These are phyloP conservation scores for Talaromyces liani DNA, from an alignment of 495 filamentous ascomycete species.

Conservation along the genomic window DNA sequence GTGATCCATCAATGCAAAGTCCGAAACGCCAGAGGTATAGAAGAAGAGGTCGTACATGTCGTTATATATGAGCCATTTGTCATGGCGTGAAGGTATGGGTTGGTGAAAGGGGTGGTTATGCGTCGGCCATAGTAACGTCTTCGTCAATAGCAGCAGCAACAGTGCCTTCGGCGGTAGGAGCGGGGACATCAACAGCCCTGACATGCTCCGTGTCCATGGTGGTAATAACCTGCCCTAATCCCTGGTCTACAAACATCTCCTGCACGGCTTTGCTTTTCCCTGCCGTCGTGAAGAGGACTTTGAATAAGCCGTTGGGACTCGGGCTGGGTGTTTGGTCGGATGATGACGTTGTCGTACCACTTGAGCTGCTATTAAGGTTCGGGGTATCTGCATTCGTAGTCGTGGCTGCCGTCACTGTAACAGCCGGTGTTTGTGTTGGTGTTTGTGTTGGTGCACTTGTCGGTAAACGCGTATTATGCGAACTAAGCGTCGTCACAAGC, in stretches of 20 bases:
- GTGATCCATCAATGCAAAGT: neutral
- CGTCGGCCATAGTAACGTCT: neutral
- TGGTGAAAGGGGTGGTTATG: neutral
- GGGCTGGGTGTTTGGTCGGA: constrained; percentile 2
- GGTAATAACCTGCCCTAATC: neutral
- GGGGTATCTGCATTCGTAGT: neutral
- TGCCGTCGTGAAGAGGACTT: constrained; percentile 35
- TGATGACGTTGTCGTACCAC: neutral
- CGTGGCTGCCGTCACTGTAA: neutral
- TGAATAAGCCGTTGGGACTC: constrained; percentile 20
- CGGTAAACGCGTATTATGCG: constrained; percentile 17
- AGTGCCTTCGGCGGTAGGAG: neutral
- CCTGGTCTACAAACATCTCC: neutral
- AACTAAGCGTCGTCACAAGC: constrained; percentile 28
- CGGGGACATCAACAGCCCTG: neutral
- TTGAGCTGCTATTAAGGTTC: neutral
- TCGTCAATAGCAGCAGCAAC: neutral
- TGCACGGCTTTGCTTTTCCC: constrained; percentile 13
- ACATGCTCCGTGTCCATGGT: neutral
- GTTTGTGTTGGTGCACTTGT: neutral
- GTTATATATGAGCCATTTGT: neutral
- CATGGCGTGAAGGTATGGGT: neutral
- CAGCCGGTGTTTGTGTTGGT: neutral
- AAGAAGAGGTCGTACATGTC: neutral
- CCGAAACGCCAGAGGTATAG: neutral